phyloP scores from a whole-genome alignment of 1,284 basidiomycete species.

The Tausonia pullulans region DNA sequence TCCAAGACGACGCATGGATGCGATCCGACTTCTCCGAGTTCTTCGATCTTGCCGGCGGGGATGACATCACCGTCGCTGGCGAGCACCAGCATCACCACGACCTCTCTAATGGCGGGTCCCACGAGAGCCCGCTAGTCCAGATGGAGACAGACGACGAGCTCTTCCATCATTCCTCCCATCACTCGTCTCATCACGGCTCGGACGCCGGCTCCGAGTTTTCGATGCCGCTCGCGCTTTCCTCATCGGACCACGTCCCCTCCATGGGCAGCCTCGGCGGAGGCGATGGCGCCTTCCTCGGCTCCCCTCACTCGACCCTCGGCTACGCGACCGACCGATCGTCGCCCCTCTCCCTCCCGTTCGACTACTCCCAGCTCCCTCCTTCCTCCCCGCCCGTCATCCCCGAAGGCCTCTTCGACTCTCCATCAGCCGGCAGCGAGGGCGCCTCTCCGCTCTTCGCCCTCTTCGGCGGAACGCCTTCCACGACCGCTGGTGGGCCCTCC shows the following conservation, averaged over 20 bases:
- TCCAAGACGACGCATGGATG: conserved; percentile 8
- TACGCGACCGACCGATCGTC: neutral
- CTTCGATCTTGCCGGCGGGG: conserved; percentile 9
- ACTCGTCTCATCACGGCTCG: neutral
- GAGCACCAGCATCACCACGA: neutral
- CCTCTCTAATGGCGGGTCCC: no score
- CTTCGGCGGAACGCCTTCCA: no score
- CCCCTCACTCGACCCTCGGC: no score
- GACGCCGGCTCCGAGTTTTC: no score
- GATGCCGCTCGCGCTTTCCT: neutral
- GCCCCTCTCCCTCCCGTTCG: conserved; percentile 9
- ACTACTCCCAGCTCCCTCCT: conserved; percentile 14
- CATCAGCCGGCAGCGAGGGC: no score
- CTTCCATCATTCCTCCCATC: conserved; percentile 1
- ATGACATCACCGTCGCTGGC: neutral
- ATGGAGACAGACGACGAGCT: conserved; percentile 6
- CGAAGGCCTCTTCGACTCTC: neutral
- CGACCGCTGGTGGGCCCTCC: no score
- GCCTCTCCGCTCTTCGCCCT: no score
- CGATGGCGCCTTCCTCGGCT: no score
- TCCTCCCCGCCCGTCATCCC: conserved; percentile 14
- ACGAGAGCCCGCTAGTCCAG: neutral
- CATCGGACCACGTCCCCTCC: neutral
- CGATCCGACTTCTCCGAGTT: conserved; percentile 13
- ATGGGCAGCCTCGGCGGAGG: neutral